Percentiles rank a stretch among this genome's conserved stretches.
These are phyloP conservation scores for Nannizzia gypsea DNA, from an alignment of 2,329 filamentous ascomycete species.

Conservation along the genomic window DNA sequence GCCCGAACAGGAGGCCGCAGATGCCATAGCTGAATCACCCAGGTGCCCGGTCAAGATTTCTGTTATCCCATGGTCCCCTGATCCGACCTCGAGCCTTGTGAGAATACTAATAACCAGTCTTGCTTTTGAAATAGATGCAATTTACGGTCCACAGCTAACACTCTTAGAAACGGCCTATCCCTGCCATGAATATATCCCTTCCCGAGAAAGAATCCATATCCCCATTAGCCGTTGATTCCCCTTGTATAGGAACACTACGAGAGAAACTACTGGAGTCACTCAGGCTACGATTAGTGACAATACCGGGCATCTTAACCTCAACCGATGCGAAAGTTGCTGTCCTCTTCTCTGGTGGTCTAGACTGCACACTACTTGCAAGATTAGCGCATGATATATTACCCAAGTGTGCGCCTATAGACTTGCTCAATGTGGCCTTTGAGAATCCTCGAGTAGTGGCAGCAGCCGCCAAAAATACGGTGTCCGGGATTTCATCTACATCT, in stretches of 20 bases:
- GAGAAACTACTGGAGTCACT: conserved; percentile 50
- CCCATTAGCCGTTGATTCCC: conserved; percentile 30
- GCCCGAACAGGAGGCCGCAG: not conserved
- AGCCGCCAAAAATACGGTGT: conserved; percentile 34
- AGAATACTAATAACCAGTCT: not conserved
- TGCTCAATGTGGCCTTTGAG: conserved; percentile 94
- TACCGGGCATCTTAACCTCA: conserved; percentile 44
- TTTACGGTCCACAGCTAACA: not conserved
- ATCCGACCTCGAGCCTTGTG: not conserved
- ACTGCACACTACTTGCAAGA: conserved; percentile 79
- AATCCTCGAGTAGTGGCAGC: conserved; percentile 63
- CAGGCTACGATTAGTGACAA: conserved; percentile 49
- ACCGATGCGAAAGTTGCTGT: conserved; percentile 50
- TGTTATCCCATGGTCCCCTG: conserved; percentile 1
- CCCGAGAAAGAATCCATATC: conserved; percentile 24
- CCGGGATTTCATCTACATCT: conserved; percentile 14
- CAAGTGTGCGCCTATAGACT: conserved; percentile 57
- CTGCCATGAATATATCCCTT: conserved; percentile 32
- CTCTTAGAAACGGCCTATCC: conserved; percentile 25
- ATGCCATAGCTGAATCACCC: not conserved
- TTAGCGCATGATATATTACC: conserved; percentile 68
- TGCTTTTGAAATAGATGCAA: not conserved
- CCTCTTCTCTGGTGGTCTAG: conserved; percentile 86
- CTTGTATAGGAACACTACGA: conserved; percentile 44
- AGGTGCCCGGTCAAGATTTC: not conserved